Evolutionary conservation across 345 rosid genomes (phyloP).

Genomic region (Boechera stricta): DNA sequence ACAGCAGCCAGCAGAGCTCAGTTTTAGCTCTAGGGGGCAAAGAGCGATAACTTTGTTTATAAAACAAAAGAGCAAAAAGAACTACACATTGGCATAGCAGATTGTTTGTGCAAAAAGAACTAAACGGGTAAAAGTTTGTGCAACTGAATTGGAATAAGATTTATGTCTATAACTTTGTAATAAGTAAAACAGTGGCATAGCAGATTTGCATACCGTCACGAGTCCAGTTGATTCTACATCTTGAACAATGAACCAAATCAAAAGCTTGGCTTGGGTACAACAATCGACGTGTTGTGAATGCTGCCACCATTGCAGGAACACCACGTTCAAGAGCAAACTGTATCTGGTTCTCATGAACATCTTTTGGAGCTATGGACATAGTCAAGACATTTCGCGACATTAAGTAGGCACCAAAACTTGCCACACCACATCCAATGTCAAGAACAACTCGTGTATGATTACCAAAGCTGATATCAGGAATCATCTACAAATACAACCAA

Average conservation of each 20-base stretch:
- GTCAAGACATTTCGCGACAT: conserved; percentile 76
- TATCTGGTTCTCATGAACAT: conserved; percentile 98
- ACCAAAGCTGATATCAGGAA: conserved; percentile 82
- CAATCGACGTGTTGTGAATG: conserved; percentile 80
- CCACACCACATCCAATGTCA: conserved; percentile 98
- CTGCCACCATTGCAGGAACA: conserved; percentile 98
- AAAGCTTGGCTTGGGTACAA: conserved; percentile 95
- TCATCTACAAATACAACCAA: conserved; percentile 61
- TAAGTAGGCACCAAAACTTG: conserved; percentile 98
- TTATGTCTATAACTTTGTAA: neutral
- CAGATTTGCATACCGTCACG: conserved; percentile 73
- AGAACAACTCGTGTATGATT: conserved; percentile 68
- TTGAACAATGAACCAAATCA: conserved; percentile 94
- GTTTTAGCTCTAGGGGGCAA: neutral
- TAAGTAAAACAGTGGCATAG: conserved; percentile 14
- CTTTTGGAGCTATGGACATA: conserved; percentile 97
- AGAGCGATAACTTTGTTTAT: neutral
- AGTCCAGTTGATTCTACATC: conserved; percentile 99
- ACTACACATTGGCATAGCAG: neutral
- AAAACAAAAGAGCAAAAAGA: conserved; percentile 1
- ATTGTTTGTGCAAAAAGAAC: neutral
- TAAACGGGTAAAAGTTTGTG: neutral
- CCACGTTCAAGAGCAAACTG: conserved; percentile 99
- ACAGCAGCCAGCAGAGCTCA: neutral
- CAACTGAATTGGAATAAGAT: neutral